These are phyloP conservation scores for Amanita inopinata DNA, from an alignment of 768 basidiomycete genomes.

Conservation along the genomic window DNA sequence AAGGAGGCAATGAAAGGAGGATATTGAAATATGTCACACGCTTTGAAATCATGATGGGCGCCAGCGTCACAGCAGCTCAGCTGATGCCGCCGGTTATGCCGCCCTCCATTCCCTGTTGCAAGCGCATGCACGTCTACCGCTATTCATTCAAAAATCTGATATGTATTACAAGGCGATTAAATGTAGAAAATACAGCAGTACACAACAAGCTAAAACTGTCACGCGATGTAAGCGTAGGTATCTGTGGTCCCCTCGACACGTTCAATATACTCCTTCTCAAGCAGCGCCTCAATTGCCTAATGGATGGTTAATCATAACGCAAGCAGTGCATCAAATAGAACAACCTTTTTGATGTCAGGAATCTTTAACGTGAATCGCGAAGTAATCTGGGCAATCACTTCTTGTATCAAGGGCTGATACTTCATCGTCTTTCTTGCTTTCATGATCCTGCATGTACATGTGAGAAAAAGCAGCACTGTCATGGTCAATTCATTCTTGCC, in stretches of 20 bases:
- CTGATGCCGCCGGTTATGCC: too few species aligned
- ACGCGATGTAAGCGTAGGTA: slow-evolving; percentile 74
- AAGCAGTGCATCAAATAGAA: slow-evolving; percentile 17
- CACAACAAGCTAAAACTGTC: slow-evolving; percentile 16
- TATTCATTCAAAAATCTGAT: too few species aligned
- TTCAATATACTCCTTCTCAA: slow-evolving; percentile 98
- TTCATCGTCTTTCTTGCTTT: slow-evolving; percentile 94
- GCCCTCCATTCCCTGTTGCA: too few species aligned
- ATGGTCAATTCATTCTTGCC: slow-evolving; percentile 9
- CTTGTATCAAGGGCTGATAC: slow-evolving; percentile 82
- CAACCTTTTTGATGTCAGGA: slow-evolving; percentile 91
- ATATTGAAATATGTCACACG: too few species aligned
- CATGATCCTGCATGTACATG: slow-evolving; percentile 66
- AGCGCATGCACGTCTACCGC: too few species aligned
- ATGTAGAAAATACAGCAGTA: too few species aligned
- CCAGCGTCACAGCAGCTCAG: too few species aligned
- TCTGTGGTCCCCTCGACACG: slow-evolving; percentile 83
- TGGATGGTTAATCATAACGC: slow-evolving; percentile 30
- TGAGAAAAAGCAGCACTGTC: neutral
- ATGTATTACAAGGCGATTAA: too few species aligned
- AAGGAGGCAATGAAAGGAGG: too few species aligned
- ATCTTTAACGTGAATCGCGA: slow-evolving; percentile 87
- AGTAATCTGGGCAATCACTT: slow-evolving; percentile 83
- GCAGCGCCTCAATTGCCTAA: slow-evolving; percentile 83
- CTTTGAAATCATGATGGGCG: too few species aligned